These are phyloP conservation scores for Cubamyces sp. DNA, from an alignment of 768 basidiomycete species.

Conservation along the genomic window DNA sequence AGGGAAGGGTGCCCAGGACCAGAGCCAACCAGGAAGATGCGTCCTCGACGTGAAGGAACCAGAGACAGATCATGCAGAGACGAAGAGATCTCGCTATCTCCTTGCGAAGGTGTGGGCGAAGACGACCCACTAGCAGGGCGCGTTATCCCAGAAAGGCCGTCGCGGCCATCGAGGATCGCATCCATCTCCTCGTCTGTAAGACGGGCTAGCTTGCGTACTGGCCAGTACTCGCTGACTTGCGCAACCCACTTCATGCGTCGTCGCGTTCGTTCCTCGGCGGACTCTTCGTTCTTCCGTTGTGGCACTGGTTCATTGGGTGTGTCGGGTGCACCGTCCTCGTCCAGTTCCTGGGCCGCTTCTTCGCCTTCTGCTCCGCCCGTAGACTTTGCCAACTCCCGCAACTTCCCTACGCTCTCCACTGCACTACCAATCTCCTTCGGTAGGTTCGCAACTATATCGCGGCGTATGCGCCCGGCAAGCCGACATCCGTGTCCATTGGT, in stretches of 20 bases:
- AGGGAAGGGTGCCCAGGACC: conserved; percentile 95
- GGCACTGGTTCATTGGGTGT: conserved; percentile 78
- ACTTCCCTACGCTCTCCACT: conserved; percentile 68
- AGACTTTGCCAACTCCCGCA: conserved; percentile 60
- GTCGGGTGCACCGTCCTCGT: conserved; percentile 54
- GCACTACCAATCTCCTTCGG: conserved; percentile 76
- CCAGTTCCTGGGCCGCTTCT: conserved; percentile 46
- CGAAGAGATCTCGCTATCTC: conserved; percentile 14
- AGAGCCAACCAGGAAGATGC: conserved; percentile 91
- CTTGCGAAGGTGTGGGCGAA: conserved; percentile 15
- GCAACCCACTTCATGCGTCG: conserved; percentile 92
- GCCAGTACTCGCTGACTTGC: conserved; percentile 97
- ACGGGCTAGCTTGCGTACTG: conserved; percentile 71
- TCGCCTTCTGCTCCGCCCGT: conserved; percentile 15
- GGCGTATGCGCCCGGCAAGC: conserved; percentile 73
- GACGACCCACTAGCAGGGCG: conserved; percentile 22
- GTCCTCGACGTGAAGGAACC: conserved; percentile 47
- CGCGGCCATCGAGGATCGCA: conserved; percentile 53
- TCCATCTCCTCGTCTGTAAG: conserved; percentile 73
- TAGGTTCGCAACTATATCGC: conserved; percentile 80
- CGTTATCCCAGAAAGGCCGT: conserved; percentile 16
- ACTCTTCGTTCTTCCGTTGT: conserved; percentile 50
- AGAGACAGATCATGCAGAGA: conserved; percentile 36
- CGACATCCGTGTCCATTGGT: conserved; percentile 94
- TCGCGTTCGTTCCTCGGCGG: conserved; percentile 40